Percentiles rank a stretch among this genome's conserved stretches.
Evolutionary conservation across 148 eudicot genomes (phyloP).

Genomic region (Beta vulgaris): DNA sequence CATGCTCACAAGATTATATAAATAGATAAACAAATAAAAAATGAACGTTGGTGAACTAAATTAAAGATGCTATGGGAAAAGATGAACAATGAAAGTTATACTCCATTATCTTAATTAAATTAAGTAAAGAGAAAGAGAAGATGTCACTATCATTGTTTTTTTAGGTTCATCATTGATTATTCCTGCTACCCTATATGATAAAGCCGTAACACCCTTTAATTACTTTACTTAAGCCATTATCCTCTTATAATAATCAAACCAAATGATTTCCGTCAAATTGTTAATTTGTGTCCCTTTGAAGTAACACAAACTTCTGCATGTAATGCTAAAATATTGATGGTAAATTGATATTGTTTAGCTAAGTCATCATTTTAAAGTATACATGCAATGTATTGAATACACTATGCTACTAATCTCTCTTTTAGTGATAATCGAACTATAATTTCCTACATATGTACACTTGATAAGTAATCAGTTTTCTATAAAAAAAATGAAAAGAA

Average conservation of each 20-base stretch:
- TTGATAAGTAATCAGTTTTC: too few relatives aligned
- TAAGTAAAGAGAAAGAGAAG: conserved; percentile 16
- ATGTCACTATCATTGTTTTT: conserved; percentile 24
- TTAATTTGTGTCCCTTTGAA: conserved; percentile 18
- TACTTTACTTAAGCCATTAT: neutral
- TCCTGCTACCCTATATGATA: conserved; percentile 25
- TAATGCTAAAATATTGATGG: neutral
- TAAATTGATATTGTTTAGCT: neutral
- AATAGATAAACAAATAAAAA: neutral
- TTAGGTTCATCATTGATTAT: conserved; percentile 25
- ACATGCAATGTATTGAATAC: neutral
- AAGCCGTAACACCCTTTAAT: conserved; percentile 26
- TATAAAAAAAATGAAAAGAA: too few relatives aligned
- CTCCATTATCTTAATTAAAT: neutral
- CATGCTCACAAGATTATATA: neutral
- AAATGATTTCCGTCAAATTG: conserved; percentile 2
- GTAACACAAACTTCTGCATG: neutral
- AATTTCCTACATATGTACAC: too few relatives aligned
- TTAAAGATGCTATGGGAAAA: conserved; percentile 1
- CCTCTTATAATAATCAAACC: neutral
- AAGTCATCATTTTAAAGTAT: neutral
- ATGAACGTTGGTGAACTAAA: neutral
- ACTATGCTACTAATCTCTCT: neutral
- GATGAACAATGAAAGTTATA: conserved; percentile 4
- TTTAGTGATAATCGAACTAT: too few relatives aligned